Evolutionary conservation across 2,329 filamentous ascomycete species (phyloP), one percentile per base, ranked within the genome.

Genomic region (Knufia petricola): DNA sequence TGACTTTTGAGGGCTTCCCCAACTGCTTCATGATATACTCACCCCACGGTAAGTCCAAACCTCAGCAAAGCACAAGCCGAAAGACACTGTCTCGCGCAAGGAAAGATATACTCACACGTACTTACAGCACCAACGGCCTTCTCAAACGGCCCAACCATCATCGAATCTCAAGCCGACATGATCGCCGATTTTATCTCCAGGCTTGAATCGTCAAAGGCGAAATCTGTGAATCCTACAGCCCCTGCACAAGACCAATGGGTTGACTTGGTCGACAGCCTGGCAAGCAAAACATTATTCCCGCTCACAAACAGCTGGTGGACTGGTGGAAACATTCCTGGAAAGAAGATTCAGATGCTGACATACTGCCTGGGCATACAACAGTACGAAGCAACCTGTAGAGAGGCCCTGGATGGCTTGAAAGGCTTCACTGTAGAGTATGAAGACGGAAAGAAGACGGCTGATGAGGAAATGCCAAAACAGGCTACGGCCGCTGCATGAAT

Each of bases 21-120:
- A 76, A 76, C 43, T 62, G 71, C 57, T 73, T 75, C 61, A 68
- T 69, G 48, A 59, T 74, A 41, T 79, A 78, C 56, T 76, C 76
- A 0, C 65, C 70, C 1, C 77, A 81, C 10, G 74, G 66, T 0
- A 34, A 34, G 42, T 24, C 7, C 10, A n/a, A n/a, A n/a, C n/a
- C n/a, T n/a, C n/a, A n/a, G n/a, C n/a, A n/a, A n/a, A n/a, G n/a
- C n/a, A n/a, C n/a, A n/a, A n/a, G n/a, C n/a, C n/a, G n/a, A n/a
- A n/a, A n/a, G n/a, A n/a, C n/a, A n/a, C n/a, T n/a, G n/a, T n/a
- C n/a, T n/a, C 6, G 26, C 6, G 26, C 26, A 28, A 28, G 26
- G n/a, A n/a, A n/a, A n/a, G n/a, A n/a, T 15, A 28, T 26, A 6
- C 13, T 50, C 13, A 37, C 41, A 20, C 12, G 31, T 28, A 19